These are phyloP conservation scores for Lanzia echinophila DNA, from an alignment of 2,329 filamentous ascomycete species.

Conservation along the genomic window DNA sequence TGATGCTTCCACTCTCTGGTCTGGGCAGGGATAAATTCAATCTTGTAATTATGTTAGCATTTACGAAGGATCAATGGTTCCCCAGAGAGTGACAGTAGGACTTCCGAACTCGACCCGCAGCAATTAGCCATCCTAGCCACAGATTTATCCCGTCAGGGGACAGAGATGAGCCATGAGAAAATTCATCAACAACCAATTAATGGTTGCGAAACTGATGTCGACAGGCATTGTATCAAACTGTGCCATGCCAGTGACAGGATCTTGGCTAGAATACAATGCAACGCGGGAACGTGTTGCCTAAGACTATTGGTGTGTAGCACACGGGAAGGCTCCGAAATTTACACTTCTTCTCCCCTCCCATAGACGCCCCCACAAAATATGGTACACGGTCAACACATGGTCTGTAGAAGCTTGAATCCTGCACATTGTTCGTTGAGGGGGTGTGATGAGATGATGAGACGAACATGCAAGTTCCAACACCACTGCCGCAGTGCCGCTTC, in stretches of 20 bases:
- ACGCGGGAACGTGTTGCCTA: too few species aligned
- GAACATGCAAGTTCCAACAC: too few species aligned
- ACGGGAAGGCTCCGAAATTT: neutral
- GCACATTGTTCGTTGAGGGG: too few species aligned
- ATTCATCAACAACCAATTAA: neutral
- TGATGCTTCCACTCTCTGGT: neutral
- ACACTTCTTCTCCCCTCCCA: neutral
- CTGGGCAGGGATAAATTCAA: neutral
- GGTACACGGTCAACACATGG: neutral
- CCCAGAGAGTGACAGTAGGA: neutral
- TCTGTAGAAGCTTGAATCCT: neutral
- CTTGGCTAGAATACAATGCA: neutral
- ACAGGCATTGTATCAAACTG: neutral
- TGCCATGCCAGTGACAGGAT: neutral
- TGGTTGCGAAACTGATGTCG: neutral
- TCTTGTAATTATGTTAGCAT: neutral
- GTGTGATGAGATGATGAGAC: too few species aligned
- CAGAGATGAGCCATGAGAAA: neutral
- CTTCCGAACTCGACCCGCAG: neutral
- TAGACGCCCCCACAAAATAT: neutral
- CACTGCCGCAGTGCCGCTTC: too few species aligned
- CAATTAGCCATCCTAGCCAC: neutral
- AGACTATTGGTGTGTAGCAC: neutral
- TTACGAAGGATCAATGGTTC: neutral
- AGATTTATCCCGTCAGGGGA: too few species aligned